A percentile compares a stretch with the other conserved stretches of the same genome.
Evolutionary conservation across 2,329 filamentous ascomycete genomes (phyloP).

Genomic region (Sporothrix dimorphospora): DNA sequence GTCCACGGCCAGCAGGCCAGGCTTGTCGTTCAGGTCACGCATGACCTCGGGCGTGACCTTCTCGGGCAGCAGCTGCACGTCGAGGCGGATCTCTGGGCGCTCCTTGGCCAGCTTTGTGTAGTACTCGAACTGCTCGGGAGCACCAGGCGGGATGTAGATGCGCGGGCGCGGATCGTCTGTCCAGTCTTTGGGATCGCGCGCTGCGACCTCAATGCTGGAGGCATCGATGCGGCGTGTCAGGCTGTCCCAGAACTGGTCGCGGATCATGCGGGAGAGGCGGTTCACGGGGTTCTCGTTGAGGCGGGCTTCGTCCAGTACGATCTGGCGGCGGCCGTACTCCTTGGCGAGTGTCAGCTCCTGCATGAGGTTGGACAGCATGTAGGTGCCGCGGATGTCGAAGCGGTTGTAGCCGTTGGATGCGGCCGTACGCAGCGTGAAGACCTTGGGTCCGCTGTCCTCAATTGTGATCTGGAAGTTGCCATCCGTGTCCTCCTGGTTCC

Average conservation of each 20-base stretch:
- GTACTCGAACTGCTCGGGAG: conserved; percentile 86
- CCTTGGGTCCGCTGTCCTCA: conserved; percentile 92
- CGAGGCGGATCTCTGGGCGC: conserved; percentile 80
- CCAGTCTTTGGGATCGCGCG: conserved; percentile 93
- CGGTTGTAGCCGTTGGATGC: conserved; percentile 83
- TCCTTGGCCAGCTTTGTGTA: conserved; percentile 79
- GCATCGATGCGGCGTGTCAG: conserved; percentile 89
- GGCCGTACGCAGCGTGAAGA: conserved; percentile 79
- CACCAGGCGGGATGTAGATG: conserved; percentile 85
- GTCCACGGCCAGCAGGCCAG: conserved; percentile 84
- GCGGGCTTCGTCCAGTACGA: conserved; percentile 87
- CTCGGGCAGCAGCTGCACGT: conserved; percentile 78
- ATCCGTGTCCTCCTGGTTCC: conserved; percentile 89
- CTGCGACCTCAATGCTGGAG: conserved; percentile 82
- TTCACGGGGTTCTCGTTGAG: conserved; percentile 95
- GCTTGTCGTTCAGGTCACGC: conserved; percentile 80
- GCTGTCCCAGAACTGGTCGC: conserved; percentile 89
- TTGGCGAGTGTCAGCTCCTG: conserved; percentile 93
- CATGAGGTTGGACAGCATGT: conserved; percentile 94
- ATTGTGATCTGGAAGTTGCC: conserved; percentile 97
- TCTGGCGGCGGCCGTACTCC: conserved; percentile 85
- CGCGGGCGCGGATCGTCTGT: conserved; percentile 84
- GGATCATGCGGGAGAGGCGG: conserved; percentile 82
- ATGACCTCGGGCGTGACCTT: conserved; percentile 81
- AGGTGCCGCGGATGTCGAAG: conserved; percentile 91